A percentile compares a stretch with the other conserved stretches of the same genome.
Evolutionary conservation across 805 yeast genomes (phyloP).

Genomic region (Saturnispora hagleri): DNA sequence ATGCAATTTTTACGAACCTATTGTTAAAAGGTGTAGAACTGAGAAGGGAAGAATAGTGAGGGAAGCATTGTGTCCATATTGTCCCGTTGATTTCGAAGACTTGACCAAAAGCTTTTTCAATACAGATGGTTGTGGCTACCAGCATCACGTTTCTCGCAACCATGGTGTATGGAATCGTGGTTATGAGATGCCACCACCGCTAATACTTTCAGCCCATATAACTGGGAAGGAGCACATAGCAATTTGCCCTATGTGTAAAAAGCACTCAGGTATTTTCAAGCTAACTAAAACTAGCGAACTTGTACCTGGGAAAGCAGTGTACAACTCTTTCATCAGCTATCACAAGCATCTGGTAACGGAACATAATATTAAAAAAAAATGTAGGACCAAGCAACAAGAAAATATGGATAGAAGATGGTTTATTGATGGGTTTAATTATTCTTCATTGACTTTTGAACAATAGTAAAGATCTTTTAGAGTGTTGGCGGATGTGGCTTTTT

Average conservation of each 20-base stretch:
- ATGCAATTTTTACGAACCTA: constrained; percentile 11
- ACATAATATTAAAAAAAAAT: background rate
- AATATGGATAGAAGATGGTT: background rate
- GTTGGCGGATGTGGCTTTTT: too few relatives aligned
- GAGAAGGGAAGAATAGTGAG: constrained; percentile 14
- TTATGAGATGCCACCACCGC: constrained; percentile 22
- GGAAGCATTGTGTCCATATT: constrained; percentile 27
- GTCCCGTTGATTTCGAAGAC: constrained; percentile 11
- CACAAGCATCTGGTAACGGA: background rate
- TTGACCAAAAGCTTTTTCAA: constrained; percentile 15
- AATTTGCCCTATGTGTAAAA: background rate
- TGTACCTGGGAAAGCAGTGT: background rate
- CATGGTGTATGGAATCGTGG: constrained; percentile 29
- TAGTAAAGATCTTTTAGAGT: background rate
- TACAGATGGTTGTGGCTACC: constrained; percentile 20
- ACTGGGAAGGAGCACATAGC: background rate
- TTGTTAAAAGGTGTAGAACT: constrained; percentile 17
- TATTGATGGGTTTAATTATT: background rate
- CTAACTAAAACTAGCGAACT: background rate
- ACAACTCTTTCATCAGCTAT: background rate
- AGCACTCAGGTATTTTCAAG: background rate
- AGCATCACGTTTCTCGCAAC: constrained; percentile 26
- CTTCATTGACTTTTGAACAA: background rate
- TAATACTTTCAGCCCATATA: background rate
- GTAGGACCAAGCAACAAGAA: background rate